Evolutionary conservation across 352 stramenopile species (phyloP).

Genomic region (Aphanomyces stellatus): DNA sequence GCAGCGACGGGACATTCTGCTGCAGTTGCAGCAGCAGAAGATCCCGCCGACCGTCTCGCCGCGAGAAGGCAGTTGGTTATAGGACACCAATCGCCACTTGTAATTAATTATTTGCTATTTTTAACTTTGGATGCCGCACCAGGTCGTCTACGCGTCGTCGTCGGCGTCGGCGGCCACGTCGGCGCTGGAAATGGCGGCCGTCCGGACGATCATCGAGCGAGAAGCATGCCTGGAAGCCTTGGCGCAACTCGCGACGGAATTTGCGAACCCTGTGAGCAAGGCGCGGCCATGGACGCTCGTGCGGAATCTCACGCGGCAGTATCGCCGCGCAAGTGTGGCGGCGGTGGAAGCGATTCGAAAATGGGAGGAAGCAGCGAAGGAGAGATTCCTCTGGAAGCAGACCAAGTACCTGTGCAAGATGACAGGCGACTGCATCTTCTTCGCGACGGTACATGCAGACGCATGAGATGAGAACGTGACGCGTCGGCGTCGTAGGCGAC

Average conservation of each 20-base stretch:
- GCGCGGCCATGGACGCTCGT: slow-evolving; percentile 34
- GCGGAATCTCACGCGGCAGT: slow-evolving; percentile 51
- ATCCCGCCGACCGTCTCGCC: slow-evolving; percentile 29
- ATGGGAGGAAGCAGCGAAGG: slow-evolving; percentile 28
- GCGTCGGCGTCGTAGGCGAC: background rate
- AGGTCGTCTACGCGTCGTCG: slow-evolving; percentile 6
- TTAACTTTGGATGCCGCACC: background rate
- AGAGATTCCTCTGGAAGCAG: slow-evolving; percentile 58
- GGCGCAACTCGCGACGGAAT: slow-evolving; percentile 36
- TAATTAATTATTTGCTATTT: background rate
- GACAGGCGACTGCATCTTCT: slow-evolving; percentile 49
- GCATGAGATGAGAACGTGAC: background rate
- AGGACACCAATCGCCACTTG: background rate
- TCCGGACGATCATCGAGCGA: slow-evolving; percentile 71
- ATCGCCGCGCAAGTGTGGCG: slow-evolving; percentile 49
- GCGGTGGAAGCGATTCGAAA: slow-evolving; percentile 58
- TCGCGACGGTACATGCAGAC: slow-evolving; percentile 22
- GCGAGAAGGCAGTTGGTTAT: background rate
- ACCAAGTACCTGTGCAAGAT: slow-evolving; percentile 81
- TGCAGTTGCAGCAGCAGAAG: slow-evolving; percentile 54
- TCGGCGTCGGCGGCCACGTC: background rate
- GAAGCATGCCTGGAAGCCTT: slow-evolving; percentile 72
- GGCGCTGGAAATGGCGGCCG: slow-evolving; percentile 41
- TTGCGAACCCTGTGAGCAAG: background rate
- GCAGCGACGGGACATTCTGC: slow-evolving; percentile 68